Evolutionary conservation across 192 early-diverging fungal species (phyloP), one percentile per base, ranked within the genome.

Genomic region (Dissophora globulifera): DNA sequence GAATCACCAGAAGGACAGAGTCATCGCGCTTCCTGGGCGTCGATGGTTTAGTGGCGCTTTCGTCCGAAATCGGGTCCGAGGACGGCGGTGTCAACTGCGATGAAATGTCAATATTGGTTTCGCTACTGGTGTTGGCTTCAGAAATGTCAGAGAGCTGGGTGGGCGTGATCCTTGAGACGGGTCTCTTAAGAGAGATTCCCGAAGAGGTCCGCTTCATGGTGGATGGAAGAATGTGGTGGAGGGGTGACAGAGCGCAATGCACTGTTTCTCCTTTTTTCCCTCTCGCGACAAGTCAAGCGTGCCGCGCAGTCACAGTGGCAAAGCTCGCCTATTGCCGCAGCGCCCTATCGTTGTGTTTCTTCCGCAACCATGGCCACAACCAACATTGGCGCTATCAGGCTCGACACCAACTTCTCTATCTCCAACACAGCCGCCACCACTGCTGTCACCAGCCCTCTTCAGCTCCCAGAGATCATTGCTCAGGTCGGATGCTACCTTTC

Each of bases 171-270:
- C n/a, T 75, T 20, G 62, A 27, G 2, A 29, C 42, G 1, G 71
- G 71, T 40, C 71, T 51, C 71, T 75, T 75, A 19, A 75, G 62
- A 1, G 71, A 75, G 38, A 71, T 62, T n/a, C 59, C 69, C 17
- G 69, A 56, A 47, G 26, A 62, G 11, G 59, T 57, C 22, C 69
- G 69, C 46, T 71, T 71, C 69, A 71, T 71, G 30, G 58, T 8
- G 42, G 30, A 51, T 8, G 42, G 35, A 13, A 13, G 40, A 11
- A 47, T 9, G 30, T 40, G 47, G 32, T 9, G 26, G 38, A 29
- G 20, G 33, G 17, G 59, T 16, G 48, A 38, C 40, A 57, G 33
- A 29, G 25, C 19, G 41, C 23, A 43, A 29, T 43, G 17, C 32
- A 29, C 10, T 16, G 20, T 3, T 19, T 43, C 12, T 57, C 9